phyloP scores from a whole-genome alignment of 148 eudicot species.

The Silene latifolia region DNA sequence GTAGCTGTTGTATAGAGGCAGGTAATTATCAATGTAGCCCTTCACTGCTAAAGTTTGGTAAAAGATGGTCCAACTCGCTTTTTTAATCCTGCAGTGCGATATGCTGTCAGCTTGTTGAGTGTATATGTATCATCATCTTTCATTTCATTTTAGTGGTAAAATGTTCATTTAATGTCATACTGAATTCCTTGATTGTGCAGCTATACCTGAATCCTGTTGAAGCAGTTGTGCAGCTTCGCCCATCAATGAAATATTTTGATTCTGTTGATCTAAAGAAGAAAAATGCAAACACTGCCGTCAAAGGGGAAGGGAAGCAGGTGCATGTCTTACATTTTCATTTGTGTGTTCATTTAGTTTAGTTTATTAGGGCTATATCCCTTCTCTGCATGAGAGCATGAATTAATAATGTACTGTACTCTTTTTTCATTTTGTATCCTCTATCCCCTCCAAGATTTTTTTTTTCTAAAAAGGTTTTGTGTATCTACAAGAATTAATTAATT shows the following conservation, averaged over 20 bases:
- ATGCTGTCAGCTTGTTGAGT: conserved; percentile 4
- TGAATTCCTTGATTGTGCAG: conserved; percentile 49
- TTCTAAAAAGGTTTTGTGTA: background rate
- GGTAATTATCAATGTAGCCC: background rate
- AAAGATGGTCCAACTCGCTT: background rate
- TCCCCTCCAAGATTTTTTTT: background rate
- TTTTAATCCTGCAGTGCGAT: background rate
- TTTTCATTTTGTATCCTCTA: background rate
- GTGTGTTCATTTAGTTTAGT: background rate
- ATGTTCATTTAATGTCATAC: background rate
- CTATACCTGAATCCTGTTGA: conserved; percentile 77
- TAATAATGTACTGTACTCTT: background rate
- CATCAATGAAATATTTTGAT: conserved; percentile 59
- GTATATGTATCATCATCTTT: background rate
- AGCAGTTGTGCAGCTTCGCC: conserved; percentile 85
- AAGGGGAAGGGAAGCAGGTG: conserved; percentile 60
- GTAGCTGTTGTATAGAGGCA: background rate
- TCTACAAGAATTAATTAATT: background rate
- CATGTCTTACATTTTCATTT: background rate
- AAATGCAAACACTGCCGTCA: conserved; percentile 30
- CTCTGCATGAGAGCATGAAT: background rate
- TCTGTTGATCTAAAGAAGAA: conserved; percentile 38
- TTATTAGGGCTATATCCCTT: background rate
- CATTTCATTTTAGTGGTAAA: background rate
- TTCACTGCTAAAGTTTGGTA: background rate